Evolutionary conservation across 805 yeast species (phyloP), one percentile per base, ranked within the genome.

Genomic region (Sungouiella blattae): DNA sequence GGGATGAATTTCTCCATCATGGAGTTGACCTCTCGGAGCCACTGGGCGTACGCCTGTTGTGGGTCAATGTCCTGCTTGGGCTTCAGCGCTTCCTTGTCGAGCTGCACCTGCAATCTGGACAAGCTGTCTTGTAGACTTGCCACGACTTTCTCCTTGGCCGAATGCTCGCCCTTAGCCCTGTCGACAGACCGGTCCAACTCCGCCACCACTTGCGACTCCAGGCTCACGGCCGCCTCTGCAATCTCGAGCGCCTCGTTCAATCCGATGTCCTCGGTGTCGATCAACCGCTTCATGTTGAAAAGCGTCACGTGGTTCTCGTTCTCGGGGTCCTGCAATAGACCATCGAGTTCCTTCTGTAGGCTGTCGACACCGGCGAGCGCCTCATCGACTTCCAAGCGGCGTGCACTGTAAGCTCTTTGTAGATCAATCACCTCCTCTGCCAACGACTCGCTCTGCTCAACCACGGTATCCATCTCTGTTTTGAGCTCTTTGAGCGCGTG

Each of bases 381-480:
- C 5, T 41, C 44, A 7, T 55, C 56, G 15, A 66, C 47, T 13
- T 62, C 58, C 2, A 43, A 42, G 5, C 46, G 30, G 18, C 62
- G 56, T 2, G 46, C 41, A 17, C 44, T 43, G 37, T 57, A 55
- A 12, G 52, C 50, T 2, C 50, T 37, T 31, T 59, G 52, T 15
- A 58, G 48, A 7, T 45, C 48, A 4, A 52, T 45, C 11, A 55
- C 53, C 6, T 59, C 62, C 30, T 50, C 41, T 2, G 60, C 47
- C 1, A 65, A 37, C 6, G 42, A 47, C 16, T 58, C 57, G 18
- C 71, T 49, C 21, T 55, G 55, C 6, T 39, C 46, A 16, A 64
- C 50, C 39, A 63, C 47, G 2, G 40, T 44, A 30, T 44, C 50
- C 43, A 58, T 58, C 32, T 52, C 55, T 2, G 36, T 41, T 36